A percentile compares a stretch with the other conserved stretches of the same genome.
phyloP scores from a whole-genome alignment of 2,329 filamentous ascomycete genomes.

The Colletotrichum camelliae region DNA sequence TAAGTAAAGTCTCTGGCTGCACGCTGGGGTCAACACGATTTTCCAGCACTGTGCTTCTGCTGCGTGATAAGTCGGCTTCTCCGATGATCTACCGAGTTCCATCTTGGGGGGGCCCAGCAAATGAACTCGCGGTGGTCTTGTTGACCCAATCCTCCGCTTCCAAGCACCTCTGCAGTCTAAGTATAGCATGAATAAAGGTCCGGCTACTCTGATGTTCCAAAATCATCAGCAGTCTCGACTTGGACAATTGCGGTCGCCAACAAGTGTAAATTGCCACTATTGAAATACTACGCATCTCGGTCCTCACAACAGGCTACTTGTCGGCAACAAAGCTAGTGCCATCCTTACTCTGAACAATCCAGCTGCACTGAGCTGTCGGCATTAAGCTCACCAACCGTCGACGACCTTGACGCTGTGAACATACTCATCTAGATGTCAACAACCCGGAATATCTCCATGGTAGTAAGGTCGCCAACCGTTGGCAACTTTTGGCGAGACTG shows the following conservation, averaged over 20 bases:
- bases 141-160: not conserved
- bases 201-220: not conserved
- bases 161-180: not conserved
- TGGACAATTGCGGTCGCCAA: no score
- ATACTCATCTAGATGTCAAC: not conserved
- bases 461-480: not conserved
- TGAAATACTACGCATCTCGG: not conserved
- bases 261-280: no score
- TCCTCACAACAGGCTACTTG: not conserved
- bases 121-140: no score
- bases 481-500: not conserved
- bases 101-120: not conserved
- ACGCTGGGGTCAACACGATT: not conserved
- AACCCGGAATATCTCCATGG: not conserved
- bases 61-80: not conserved
- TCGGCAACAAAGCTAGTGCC: not conserved
- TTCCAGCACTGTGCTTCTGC: not conserved
- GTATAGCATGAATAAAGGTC: not conserved
- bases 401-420: not conserved
- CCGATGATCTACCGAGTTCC: conserved; percentile 20
- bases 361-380: no score
- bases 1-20: not conserved
- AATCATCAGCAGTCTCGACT: no score
- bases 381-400: not conserved
- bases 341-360: no score